Conservation (phyloP, 345 rosid genomes). For the Eucalyptus fibrosa region DNA sequence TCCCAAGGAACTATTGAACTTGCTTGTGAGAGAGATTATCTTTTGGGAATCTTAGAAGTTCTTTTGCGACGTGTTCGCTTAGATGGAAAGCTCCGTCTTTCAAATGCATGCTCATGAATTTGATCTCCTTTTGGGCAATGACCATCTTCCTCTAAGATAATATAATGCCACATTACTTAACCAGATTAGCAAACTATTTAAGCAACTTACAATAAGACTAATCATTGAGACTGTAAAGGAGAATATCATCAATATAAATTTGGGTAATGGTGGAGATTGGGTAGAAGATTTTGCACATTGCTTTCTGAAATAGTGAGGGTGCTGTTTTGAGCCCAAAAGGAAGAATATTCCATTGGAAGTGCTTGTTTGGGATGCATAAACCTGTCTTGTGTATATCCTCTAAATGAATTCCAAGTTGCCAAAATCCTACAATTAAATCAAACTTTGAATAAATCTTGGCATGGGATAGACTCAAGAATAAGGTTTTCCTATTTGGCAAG, state of each 20-base stretch:
- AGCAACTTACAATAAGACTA: too few relatives aligned
- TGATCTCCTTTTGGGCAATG: not conserved
- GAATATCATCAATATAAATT: too few relatives aligned
- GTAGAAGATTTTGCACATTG: not conserved
- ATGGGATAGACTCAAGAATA: not conserved
- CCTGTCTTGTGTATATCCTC: not conserved
- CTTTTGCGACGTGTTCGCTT: not conserved
- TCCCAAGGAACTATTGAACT: too few relatives aligned
- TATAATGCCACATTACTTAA: too few relatives aligned
- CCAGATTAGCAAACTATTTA: too few relatives aligned
- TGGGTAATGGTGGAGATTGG: not conserved
- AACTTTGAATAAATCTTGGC: too few relatives aligned
- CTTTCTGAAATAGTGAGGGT: not conserved
- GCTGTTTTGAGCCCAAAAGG: not conserved
- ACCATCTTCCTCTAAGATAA: not conserved
- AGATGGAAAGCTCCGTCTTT: not conserved
- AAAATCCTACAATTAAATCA: not conserved
- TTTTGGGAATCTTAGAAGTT: not conserved
- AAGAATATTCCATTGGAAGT: conserved; percentile 3
- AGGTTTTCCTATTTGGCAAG: not conserved
- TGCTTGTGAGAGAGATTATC: not conserved
- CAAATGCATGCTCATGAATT: not conserved
- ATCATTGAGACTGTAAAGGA: too few relatives aligned
- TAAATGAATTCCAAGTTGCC: not conserved
- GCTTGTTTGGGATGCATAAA: not conserved